phyloP scores from a whole-genome alignment of 768 basidiomycete genomes.

The Xerocomellus amylosporus region DNA sequence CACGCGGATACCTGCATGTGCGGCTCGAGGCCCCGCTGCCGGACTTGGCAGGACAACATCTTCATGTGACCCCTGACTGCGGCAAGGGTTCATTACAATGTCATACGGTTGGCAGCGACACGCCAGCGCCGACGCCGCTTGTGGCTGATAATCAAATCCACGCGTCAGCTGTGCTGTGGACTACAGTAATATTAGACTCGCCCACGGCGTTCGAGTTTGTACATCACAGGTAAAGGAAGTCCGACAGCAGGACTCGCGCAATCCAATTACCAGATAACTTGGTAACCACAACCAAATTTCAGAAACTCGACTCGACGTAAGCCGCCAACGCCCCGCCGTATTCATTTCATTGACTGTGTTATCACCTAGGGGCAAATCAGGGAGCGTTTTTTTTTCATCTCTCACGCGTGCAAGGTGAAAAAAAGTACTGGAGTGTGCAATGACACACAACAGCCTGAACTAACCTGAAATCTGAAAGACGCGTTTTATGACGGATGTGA shows the following conservation, averaged over 20 bases:
- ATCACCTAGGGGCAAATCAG: background rate
- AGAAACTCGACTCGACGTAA: slow-evolving; percentile 4
- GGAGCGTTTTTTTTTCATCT: background rate
- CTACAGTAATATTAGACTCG: background rate
- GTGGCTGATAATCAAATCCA: slow-evolving; percentile 7
- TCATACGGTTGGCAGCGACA: slow-evolving; percentile 5
- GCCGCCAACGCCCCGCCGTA: too few species aligned
- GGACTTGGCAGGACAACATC: background rate
- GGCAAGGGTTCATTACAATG: background rate
- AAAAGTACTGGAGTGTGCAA: background rate
- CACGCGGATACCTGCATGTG: slow-evolving; percentile 23
- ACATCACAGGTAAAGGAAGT: background rate
- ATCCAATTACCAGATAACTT: slow-evolving; percentile 2
- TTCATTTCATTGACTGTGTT: background rate
- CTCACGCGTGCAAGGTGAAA: background rate
- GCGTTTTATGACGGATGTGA: slow-evolving; percentile 11
- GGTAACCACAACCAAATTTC: background rate
- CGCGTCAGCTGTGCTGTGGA: slow-evolving; percentile 5
- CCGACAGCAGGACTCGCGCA: background rate
- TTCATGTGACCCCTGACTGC: slow-evolving; percentile 12
- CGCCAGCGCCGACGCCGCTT: slow-evolving; percentile 6
- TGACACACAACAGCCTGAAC: background rate
- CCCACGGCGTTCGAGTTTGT: background rate
- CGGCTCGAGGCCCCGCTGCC: background rate
- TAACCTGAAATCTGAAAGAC: slow-evolving; percentile 8